Base-by-base conservation (phyloP, 1,139 yeast species). In the Geotrichum aggregatum region DNA sequence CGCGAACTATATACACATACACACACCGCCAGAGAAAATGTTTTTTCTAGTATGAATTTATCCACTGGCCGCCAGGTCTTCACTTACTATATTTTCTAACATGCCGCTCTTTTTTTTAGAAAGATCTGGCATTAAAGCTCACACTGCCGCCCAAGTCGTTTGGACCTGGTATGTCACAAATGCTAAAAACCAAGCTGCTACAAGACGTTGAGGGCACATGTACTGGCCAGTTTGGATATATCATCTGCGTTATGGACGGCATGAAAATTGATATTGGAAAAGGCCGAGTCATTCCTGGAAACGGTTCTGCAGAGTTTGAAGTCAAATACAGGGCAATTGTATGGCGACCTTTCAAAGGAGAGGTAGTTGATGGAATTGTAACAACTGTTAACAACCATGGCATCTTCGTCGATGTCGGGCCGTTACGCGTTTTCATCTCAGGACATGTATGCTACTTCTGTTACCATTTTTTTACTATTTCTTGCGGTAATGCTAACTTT, bases 161-260 rank as follows among this genome's bases (percentile, higher is more conserved):
- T 66, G 98, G 98, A 1, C 97, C 98, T 3, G 95, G 91, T 63
- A 92, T 92, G 98, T 89, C 87, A 70, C 95, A 88, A 65, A 91
- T 83, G 67, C 76, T 92, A 61, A 82, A 95, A 66, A 87, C 89
- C 66, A 91, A 91, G 69, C 77, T 92, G 59, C 77, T 94, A 56
- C 89, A 88, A 61, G 98, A 92, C 65, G 98, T 94, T 46, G 99
- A 92, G 71, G 99, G 99, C 19, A 89, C 98, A 1, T 94, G 98
- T 72, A 89, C 98, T 1, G 99, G 99, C 62, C 96, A 92, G 69
- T 92, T 92, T 72, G 99, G 99, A 6, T 92, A 92, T 70, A 92
- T 92, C 62, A 86, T 92, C 55, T 92, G 98, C 71, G 98, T 92
- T 41, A 76, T 92, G 67, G 98, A 92, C 66, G 88, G 95, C 60